Percentiles rank a stretch among this genome's conserved stretches.
Evolutionary conservation across 202 grass and related monocot genomes (phyloP).

Genomic region (Digitaria exilis): DNA sequence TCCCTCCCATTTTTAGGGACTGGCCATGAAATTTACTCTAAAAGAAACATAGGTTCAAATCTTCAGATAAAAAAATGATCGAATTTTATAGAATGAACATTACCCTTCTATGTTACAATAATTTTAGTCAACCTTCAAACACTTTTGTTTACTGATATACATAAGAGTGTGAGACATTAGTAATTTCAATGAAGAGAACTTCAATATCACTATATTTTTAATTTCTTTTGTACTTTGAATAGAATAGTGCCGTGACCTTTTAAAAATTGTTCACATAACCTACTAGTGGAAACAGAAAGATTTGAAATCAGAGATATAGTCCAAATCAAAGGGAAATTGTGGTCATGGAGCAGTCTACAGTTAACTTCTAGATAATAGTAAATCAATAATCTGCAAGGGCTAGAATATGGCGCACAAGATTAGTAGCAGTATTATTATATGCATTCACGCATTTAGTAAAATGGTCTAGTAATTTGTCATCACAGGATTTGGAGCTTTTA

Average conservation of each 20-base stretch:
- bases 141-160: background rate
- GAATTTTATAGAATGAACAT: background rate
- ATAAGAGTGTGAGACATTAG: background rate
- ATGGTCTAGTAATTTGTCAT: slow-evolving; percentile 13
- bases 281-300: background rate
- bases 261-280: background rate
- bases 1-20: background rate
- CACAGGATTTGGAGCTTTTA: background rate
- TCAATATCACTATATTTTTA: background rate
- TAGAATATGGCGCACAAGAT: slow-evolving; percentile 1
- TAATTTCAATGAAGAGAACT: background rate
- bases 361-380: background rate
- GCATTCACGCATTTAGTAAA: background rate
- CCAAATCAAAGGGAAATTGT: background rate
- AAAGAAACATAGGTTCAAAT: background rate
- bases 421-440: background rate
- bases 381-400: background rate
- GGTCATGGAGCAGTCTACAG: background rate
- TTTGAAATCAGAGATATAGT: background rate
- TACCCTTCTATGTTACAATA: background rate
- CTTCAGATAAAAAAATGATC: background rate
- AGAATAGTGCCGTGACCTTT: background rate
- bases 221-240: background rate
- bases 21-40: no score
- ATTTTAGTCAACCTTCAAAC: background rate